A percentile compares a stretch with the other conserved stretches of the same genome.
Evolutionary conservation across 345 rosid species (phyloP).

Genomic region (Cardiospermum halicacabum): DNA sequence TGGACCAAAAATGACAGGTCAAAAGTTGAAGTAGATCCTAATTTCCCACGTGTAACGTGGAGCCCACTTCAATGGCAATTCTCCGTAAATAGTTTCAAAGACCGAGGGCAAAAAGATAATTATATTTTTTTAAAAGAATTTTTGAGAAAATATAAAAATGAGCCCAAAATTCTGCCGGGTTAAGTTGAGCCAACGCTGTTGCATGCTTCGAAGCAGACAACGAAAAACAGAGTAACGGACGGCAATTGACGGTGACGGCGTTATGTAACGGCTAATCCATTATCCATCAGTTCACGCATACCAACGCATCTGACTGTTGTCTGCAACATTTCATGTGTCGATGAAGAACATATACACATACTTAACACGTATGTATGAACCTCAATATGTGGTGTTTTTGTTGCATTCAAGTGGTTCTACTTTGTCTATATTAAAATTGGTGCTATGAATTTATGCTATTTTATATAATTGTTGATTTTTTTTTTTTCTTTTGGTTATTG

Average conservation of each 20-base stretch:
- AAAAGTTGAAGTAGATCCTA: slow-evolving; percentile 15
- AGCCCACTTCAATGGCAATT: slow-evolving; percentile 27
- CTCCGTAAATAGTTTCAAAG: neutral
- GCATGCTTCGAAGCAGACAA: slow-evolving; percentile 67
- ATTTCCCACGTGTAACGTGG: slow-evolving; percentile 22
- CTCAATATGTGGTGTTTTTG: too few relatives aligned
- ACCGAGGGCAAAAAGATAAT: slow-evolving; percentile 15
- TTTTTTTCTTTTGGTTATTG: too few relatives aligned
- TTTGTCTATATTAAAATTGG: too few relatives aligned
- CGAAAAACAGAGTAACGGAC: slow-evolving; percentile 43
- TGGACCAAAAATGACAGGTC: slow-evolving; percentile 10
- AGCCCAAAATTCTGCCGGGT: slow-evolving; percentile 44
- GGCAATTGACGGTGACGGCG: slow-evolving; percentile 36
- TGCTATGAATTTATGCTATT: too few relatives aligned
- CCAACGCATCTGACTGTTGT: slow-evolving; percentile 10
- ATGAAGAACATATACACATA: too few relatives aligned
- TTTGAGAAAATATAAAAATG: neutral
- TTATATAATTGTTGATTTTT: too few relatives aligned
- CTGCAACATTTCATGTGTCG: too few relatives aligned
- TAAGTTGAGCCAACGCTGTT: slow-evolving; percentile 52
- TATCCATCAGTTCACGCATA: slow-evolving; percentile 30
- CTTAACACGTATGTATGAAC: too few relatives aligned
- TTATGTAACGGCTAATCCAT: slow-evolving; percentile 17
- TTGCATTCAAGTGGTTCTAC: too few relatives aligned
- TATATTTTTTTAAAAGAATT: neutral